phyloP scores from a whole-genome alignment of 371 early-diverging fungal genomes.

The Rhizopus sp. region DNA sequence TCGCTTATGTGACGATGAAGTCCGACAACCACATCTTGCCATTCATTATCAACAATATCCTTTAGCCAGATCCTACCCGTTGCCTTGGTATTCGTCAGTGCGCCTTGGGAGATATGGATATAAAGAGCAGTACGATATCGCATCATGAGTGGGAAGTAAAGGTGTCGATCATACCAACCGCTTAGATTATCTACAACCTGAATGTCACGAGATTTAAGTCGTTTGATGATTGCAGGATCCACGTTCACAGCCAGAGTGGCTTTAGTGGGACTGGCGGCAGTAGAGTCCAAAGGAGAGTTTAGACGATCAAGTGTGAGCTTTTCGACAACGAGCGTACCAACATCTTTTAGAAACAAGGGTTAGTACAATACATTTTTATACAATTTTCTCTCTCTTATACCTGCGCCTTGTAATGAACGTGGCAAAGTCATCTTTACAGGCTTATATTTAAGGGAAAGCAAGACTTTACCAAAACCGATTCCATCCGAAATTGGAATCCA shows the following conservation, averaged over 20 bases:
- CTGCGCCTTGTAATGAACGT: slow-evolving; percentile 29
- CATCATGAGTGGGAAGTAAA: slow-evolving; percentile 44
- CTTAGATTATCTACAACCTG: neutral
- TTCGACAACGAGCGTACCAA: slow-evolving; percentile 45
- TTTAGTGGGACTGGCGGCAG: slow-evolving; percentile 11
- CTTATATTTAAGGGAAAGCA: slow-evolving; percentile 42
- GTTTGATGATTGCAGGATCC: slow-evolving; percentile 33
- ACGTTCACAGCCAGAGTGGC: slow-evolving; percentile 34
- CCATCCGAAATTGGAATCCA: slow-evolving; percentile 41
- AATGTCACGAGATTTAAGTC: slow-evolving; percentile 28
- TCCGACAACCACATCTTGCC: slow-evolving; percentile 33
- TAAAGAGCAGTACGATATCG: slow-evolving; percentile 44
- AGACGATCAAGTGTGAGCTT: slow-evolving; percentile 9
- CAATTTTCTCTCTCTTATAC: slow-evolving; percentile 7
- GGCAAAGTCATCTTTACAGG: slow-evolving; percentile 42
- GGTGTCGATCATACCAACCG: slow-evolving; percentile 27
- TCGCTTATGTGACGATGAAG: slow-evolving; percentile 23
- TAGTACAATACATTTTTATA: neutral
- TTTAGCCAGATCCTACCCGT: slow-evolving; percentile 46
- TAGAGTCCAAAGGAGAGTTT: neutral
- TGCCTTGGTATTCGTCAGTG: slow-evolving; percentile 21
- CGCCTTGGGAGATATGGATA: slow-evolving; percentile 34
- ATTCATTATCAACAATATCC: slow-evolving; percentile 30
- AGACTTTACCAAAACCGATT: slow-evolving; percentile 46
- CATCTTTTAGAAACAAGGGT: slow-evolving; percentile 16